Evolutionary conservation across 345 rosid genomes (phyloP), one percentile per base, ranked within the genome.

Genomic region (Aethionema arabicum): DNA sequence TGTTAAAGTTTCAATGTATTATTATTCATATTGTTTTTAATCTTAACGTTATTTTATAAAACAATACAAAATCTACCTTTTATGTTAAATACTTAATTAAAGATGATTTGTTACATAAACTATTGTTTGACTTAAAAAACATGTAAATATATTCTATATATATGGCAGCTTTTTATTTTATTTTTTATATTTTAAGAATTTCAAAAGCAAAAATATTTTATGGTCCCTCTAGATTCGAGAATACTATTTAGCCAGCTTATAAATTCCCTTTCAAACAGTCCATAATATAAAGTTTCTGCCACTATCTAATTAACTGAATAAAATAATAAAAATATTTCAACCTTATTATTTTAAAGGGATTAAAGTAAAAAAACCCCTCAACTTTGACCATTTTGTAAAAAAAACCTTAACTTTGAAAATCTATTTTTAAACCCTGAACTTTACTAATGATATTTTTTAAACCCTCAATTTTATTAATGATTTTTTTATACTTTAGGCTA

Each of bases 191-290:
- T 21, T 21, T 1, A 31, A 29, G 40, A 44, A 21, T 9, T 65
- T 14, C 14, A 11, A 33, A 53, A 7, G 5, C 8, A 42, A 9
- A 38, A 32, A 39, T 48, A 56, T 32, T 40, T 39, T 5, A 41
- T 12, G 70, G 70, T 56, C 57, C 65, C 65, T n/a, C 11, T 46
- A 8, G 39, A 47, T 14, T 66, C 35, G 9, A 32, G 14, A 32
- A 44, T 39, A 67, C 59, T 58, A 10, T 58, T 67, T 40, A 32
- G 58, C 71, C 58, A 67, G 58, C 71, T 41, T 49, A 48, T 0
- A 48, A 39, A 66, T 56, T 67, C 58, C 44, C 9, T 32, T 43
- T 31, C 14, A 30, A 13, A 59, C 52, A 14, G 30, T 21, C 27
- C 27, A 21, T 21, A 21, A 16, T 2, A 54, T 27, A 58, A 44